Conservation (phyloP, 1,139 yeast genomes). For the Nadsonia starkeyi-henricii region DNA sequence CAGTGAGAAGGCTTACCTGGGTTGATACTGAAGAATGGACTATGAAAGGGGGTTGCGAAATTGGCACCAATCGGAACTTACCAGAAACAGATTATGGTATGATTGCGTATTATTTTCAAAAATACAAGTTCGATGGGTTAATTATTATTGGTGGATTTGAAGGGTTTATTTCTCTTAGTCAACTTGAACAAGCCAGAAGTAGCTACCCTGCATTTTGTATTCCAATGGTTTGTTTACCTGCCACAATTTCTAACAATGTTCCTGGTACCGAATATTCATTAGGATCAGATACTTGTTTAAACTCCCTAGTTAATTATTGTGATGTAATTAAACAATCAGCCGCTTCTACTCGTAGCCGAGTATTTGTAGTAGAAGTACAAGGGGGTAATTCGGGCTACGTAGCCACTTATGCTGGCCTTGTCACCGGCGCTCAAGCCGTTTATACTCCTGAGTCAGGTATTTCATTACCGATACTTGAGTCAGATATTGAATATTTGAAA, state of each 20-base stretch:
- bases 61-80: conserved; percentile 83
- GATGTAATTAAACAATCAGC: conserved; percentile 94
- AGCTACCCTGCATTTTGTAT: conserved; percentile 82
- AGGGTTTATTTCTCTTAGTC: conserved; percentile 72
- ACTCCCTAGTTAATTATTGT: conserved; percentile 79
- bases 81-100: conserved; percentile 76
- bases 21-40: conserved; percentile 83
- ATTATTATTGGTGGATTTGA: conserved; percentile 92
- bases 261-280: conserved; percentile 94
- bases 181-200: conserved; percentile 56
- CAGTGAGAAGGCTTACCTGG: conserved; percentile 67
- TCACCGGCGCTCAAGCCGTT: conserved; percentile 85
- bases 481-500: conserved; percentile 59
- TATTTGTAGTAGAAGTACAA: conserved; percentile 91
- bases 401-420: conserved; percentile 78
- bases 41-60: conserved; percentile 82
- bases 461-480: conserved; percentile 53
- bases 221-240: conserved; percentile 88
- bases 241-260: conserved; percentile 93
- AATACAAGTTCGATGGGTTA: conserved; percentile 71
- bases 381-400: conserved; percentile 94
- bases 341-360: conserved; percentile 85
- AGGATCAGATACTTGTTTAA: conserved; percentile 90
- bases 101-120: conserved; percentile 82
- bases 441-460: conserved; percentile 88